Evolutionary conservation across 108 stramenopile species (phyloP), one percentile per base, ranked within the genome.

Genomic region (Asterionellopsis glacialis): DNA sequence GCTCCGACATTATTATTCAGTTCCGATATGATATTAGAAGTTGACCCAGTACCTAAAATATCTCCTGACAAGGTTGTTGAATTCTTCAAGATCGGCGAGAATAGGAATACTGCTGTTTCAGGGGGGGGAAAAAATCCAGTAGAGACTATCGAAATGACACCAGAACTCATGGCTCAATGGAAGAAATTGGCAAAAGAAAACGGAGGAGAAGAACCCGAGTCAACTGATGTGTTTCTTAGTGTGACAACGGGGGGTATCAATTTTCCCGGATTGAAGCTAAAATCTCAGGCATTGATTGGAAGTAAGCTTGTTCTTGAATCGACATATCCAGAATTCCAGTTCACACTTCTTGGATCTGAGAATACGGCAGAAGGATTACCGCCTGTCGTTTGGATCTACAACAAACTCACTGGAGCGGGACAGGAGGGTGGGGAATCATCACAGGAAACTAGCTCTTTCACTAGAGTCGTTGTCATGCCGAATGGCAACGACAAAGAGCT

Each of bases 181-280:
- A 53, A 18, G 9, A 6, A 41, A 52, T 27, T 21, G 28, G 16
- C 51, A 18, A 14, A 11, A 41, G 22, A 39, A 13, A 11, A 52
- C 2, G 62, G 62, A 13, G 62, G 51, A 41, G 16, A 12, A 12
- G 3, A 18, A 41, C 62, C 62, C n/a, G 23, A 44, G 1, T 18
- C 27, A 39, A 13, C 12, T n/a, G 62, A 63, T 40, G 50, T 41
- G 39, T 18, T 63, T 16, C 25, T 38, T n/a, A 27, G 41, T 2
- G 66, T 74, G 25, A 40, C 41, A 10, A 66, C 72, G 16, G 23
- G 64, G 1, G 75, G 68, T 1, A 62, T 74, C 4, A n/a, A 82
- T n/a, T 73, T 82, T 57, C 73, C 74, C 25, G 80, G 81, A 10
- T 51, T 82, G 21, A 58, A 54, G n/a, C 44, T 78, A 9, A 45